Base-by-base conservation (phyloP, 2,329 filamentous ascomycete genomes). In the Ascochyta viciae-villosae region DNA sequence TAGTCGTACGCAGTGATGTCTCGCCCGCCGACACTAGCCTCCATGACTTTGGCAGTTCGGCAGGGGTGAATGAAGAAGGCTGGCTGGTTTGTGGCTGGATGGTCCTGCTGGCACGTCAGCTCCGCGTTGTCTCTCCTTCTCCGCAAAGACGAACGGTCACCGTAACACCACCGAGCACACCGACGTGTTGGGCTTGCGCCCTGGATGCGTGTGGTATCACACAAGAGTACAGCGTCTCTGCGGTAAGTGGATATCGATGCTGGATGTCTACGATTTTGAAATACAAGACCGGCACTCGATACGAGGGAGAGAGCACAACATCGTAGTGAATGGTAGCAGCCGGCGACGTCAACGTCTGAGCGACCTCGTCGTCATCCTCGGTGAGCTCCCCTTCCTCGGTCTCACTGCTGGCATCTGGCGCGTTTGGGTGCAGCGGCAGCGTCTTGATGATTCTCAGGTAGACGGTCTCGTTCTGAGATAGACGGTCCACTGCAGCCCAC, bases 21-120 rank as follows among this genome's bases (percentile, higher is more conserved):
- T 53, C 64, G 50, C 46, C 64, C 44, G 4, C 68, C 66, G 13
- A 74, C 68, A 76, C 73, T 82, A 80, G 71, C 81, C 64, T 81
- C 81, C 84, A 98, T 90, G 48, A 90, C 90, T 62, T 94, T 89
- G 52, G 89, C 90, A 8, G 95, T 90, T 73, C 91, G 86, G 77
- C 95, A 98, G 23, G 95, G 94, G 78, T 99, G 95, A 66, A 98
- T 84, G 76, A 96, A 97, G 76, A 94, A 97, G 45, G 87, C 85
- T 37, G 92, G 91, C 55, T 88, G 76, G 49, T 89, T 89, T 54
- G 87, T 91, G 56, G 90, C 77, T 48, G 95, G 94, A 81, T 98
- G 92, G 76, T 96, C 88, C 87, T 94, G 24, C 12, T 23, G n/a
- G 12, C 13, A 19, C 29, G 33, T 52, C 19, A 58, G 42, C 27